Conservation (phyloP, 2,329 filamentous ascomycete species). For the Thielaviopsis euricoi region DNA sequence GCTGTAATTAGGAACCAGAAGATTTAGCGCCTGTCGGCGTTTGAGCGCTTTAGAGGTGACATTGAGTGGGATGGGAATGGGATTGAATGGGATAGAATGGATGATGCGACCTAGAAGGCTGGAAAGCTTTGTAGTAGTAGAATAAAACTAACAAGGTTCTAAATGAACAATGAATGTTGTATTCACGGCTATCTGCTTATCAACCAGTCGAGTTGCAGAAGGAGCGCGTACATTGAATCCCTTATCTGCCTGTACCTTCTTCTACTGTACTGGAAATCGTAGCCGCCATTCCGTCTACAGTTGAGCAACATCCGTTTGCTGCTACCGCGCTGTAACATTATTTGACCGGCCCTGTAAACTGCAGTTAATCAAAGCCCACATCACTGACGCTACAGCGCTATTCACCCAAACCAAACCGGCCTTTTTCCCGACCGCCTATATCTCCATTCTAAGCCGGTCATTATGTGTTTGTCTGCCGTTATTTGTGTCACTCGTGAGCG, state of each 20-base stretch:
- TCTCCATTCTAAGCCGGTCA: not conserved
- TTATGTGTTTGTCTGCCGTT: not conserved
- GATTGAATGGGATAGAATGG: too few relatives aligned
- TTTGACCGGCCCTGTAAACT: too few relatives aligned
- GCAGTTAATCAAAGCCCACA: too few relatives aligned
- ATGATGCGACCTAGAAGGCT: not conserved
- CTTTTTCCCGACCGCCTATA: too few relatives aligned
- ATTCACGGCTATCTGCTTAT: not conserved
- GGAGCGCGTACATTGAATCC: not conserved
- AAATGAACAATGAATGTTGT: too few relatives aligned
- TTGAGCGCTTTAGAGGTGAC: not conserved
- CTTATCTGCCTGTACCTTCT: not conserved
- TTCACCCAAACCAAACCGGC: too few relatives aligned
- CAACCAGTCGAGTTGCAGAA: not conserved
- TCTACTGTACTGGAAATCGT: too few relatives aligned
- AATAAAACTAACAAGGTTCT: not conserved
- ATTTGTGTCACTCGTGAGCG: not conserved
- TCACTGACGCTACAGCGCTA: too few relatives aligned
- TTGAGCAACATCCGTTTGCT: too few relatives aligned
- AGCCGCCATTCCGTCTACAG: too few relatives aligned
- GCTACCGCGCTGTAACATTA: not conserved
- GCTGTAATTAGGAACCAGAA: too few relatives aligned
- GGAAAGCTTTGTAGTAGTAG: not conserved
- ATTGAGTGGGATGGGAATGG: too few relatives aligned
- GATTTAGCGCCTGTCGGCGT: not conserved